Conservation (phyloP, 805 yeast species). For the Saccharomyces paradoxus region DNA sequence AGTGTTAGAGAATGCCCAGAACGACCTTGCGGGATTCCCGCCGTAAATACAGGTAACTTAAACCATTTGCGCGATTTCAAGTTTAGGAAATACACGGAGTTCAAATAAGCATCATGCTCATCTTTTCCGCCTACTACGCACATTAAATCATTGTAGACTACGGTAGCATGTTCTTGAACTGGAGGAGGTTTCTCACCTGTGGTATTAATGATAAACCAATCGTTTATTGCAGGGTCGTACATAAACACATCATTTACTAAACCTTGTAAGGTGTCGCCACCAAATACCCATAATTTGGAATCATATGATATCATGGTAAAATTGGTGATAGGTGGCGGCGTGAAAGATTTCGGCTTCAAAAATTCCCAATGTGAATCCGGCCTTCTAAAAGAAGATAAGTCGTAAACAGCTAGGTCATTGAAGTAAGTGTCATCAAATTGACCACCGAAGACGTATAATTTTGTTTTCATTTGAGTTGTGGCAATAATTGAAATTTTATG, state of each 20-base stretch:
- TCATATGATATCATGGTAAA: constrained; percentile 82
- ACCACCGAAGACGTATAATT: constrained; percentile 85
- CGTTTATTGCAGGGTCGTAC: constrained; percentile 58
- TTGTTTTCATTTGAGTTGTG: constrained; percentile 47
- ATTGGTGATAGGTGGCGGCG: constrained; percentile 74
- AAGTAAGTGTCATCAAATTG: constrained; percentile 78
- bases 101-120: constrained; percentile 57
- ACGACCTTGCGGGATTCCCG: constrained; percentile 64
- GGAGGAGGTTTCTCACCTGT: constrained; percentile 60
- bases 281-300: constrained; percentile 76
- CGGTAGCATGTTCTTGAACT: constrained; percentile 84
- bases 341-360: constrained; percentile 43
- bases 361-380: constrained; percentile 81
- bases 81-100: constrained; percentile 66
- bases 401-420: constrained; percentile 79
- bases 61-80: constrained; percentile 67
- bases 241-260: constrained; percentile 72
- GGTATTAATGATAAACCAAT: constrained; percentile 66
- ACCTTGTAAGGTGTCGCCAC: constrained; percentile 76
- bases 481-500: constrained; percentile 78
- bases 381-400: constrained; percentile 74
- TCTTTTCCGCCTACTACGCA: constrained; percentile 88
- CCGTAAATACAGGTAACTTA: constrained; percentile 39
- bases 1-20: constrained; percentile 86
- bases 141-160: constrained; percentile 68